These are phyloP conservation scores for Vanderwaltozyma verrucispora DNA, from an alignment of 805 yeast genomes.

Conservation along the genomic window DNA sequence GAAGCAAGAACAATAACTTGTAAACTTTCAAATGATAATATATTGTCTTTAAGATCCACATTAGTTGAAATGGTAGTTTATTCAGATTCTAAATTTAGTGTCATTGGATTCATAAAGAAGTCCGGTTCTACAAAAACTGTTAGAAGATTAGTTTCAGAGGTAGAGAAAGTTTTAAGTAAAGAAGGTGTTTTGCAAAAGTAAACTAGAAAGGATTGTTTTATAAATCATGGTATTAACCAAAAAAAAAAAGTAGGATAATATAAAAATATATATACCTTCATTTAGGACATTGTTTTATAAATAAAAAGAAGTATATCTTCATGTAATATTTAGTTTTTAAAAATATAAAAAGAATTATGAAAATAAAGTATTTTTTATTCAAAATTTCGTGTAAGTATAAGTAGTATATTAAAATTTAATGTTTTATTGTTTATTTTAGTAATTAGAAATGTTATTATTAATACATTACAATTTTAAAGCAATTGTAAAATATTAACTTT, in stretches of 20 bases:
- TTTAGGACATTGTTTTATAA: constrained; percentile 1
- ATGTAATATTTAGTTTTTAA: not conserved
- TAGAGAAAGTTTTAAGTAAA: constrained; percentile 52
- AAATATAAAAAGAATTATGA: not conserved
- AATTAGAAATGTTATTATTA: too few species aligned
- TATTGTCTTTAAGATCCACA: constrained; percentile 53
- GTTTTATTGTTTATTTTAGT: too few species aligned
- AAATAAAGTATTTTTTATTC: too few species aligned
- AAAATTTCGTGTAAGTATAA: too few species aligned
- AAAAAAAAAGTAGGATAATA: too few species aligned
- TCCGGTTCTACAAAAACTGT: constrained; percentile 59
- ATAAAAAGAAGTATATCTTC: not conserved
- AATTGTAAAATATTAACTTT: too few species aligned
- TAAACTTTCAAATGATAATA: constrained; percentile 48
- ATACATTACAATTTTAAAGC: too few species aligned
- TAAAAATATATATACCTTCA: too few species aligned
- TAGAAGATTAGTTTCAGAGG: constrained; percentile 47
- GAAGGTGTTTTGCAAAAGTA: constrained; percentile 40
- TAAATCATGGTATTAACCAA: too few species aligned
- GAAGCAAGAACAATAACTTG: constrained; percentile 43
- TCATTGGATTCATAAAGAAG: constrained; percentile 47
- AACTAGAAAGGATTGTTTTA: not conserved
- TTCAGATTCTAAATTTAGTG: constrained; percentile 39
- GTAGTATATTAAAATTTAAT: too few species aligned
- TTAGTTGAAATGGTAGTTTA: constrained; percentile 46